A percentile compares a stretch with the other conserved stretches of the same genome.
Evolutionary conservation across 2,329 filamentous ascomycete species (phyloP).

Genomic region (Xylariaceae sp.): DNA sequence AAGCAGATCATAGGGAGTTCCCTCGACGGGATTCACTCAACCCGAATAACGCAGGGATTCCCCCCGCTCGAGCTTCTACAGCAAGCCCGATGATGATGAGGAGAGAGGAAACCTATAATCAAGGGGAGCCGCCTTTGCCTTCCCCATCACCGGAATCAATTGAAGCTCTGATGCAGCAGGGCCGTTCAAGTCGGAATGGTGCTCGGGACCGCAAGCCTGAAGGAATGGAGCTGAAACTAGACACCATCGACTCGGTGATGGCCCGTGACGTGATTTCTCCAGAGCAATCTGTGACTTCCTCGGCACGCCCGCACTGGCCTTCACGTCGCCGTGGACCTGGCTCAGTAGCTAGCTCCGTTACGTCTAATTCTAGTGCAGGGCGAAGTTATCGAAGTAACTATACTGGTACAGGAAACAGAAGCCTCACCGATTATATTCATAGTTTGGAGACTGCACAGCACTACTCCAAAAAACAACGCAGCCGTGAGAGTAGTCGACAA

Average conservation of each 20-base stretch:
- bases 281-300: conserved; percentile 52
- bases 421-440: conserved; percentile 79
- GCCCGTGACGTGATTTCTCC: conserved; percentile 53
- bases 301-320: conserved; percentile 54
- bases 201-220: conserved; percentile 76
- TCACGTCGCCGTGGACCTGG: conserved; percentile 50
- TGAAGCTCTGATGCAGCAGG: conserved; percentile 56
- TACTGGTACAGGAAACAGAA: conserved; percentile 44
- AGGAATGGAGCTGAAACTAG: conserved; percentile 62
- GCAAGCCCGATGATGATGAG: conserved; percentile 61
- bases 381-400: conserved; percentile 50
- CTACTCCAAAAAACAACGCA: conserved; percentile 52
- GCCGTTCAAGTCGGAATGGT: conserved; percentile 58
- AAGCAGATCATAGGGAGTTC: conserved; percentile 32
- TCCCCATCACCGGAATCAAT: conserved; percentile 65
- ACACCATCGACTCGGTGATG: conserved; percentile 50
- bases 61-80: conserved; percentile 61
- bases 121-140: conserved; percentile 54
- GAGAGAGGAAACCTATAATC: conserved; percentile 43
- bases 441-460: conserved; percentile 75
- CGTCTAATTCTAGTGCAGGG: conserved; percentile 50
- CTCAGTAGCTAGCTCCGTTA: conserved; percentile 55
- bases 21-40: conserved; percentile 41
- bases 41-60: conserved; percentile 41
- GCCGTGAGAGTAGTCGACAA: conserved; percentile 51